Percentiles rank a stretch among this genome's conserved stretches.
phyloP scores from a whole-genome alignment of 2,329 filamentous ascomycete genomes.

The Biscogniauxia mediterranea region DNA sequence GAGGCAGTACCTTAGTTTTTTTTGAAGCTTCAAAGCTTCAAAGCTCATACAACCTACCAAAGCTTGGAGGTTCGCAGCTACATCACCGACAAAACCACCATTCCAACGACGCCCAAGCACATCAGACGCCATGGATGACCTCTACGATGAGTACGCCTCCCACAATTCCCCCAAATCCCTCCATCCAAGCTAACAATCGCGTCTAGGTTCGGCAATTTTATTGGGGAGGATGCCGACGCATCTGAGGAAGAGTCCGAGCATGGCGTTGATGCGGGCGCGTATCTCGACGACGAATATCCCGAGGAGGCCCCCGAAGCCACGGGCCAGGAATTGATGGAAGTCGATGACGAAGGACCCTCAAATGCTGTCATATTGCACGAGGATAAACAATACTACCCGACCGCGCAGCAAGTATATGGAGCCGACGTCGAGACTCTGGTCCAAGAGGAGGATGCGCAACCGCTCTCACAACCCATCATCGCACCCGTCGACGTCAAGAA shows the following conservation, averaged over 20 bases:
- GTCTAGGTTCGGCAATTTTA: conserved; percentile 91
- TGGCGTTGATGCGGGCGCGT: conserved; percentile 70
- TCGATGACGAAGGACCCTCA: conserved; percentile 86
- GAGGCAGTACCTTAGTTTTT: neutral
- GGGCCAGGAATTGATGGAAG: conserved; percentile 87
- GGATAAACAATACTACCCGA: conserved; percentile 99
- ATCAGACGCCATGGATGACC: conserved; percentile 72
- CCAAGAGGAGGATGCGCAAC: conserved; percentile 95
- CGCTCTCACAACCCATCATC: conserved; percentile 88
- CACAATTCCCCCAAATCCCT: neutral
- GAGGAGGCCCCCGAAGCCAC: conserved; percentile 62
- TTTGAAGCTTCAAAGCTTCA: neutral
- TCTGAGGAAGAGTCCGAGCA: conserved; percentile 84
- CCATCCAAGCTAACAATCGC: conserved; percentile 16
- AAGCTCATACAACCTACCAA: conserved; percentile 1
- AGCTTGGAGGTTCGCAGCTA: conserved; percentile 16
- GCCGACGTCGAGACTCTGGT: conserved; percentile 92
- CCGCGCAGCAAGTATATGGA: conserved; percentile 94
- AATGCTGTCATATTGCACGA: conserved; percentile 98
- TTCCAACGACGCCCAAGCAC: conserved; percentile 25
- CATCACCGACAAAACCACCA: conserved; percentile 11
- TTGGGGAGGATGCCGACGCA: conserved; percentile 82
- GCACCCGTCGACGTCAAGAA: conserved; percentile 92
- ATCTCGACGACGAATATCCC: conserved; percentile 77
- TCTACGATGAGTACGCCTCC: conserved; percentile 81